Base-by-base conservation (phyloP, 2,329 filamentous ascomycete genomes). In the Fusarium illudens region DNA sequence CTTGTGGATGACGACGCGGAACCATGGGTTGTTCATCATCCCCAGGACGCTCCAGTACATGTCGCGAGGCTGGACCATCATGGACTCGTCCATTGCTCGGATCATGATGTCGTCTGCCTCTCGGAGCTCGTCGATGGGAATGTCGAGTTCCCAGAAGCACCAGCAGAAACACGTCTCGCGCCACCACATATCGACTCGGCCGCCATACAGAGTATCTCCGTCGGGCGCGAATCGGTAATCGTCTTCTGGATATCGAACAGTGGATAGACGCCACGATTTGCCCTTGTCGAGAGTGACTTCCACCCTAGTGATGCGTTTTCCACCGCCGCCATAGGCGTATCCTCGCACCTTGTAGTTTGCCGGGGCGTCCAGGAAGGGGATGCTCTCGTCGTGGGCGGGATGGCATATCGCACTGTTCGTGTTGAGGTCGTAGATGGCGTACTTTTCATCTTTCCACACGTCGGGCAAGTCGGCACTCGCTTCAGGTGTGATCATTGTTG, bases 11-110 rank as follows among this genome's bases (percentile, higher is more conserved):
- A 89, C 87, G 1, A 97, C 86, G 6, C 94, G 86, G 77, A 91
- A 97, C 94, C 94, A 97, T 0, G 93, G 92, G 72, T 97, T 97
- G 79, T 97, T 97, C 94, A 97, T 97, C 94, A 97, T 97, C 0
- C 94, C 94, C 36, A 97, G 81, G 3, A 97, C 93, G 63, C 89
- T 94, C 94, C 94, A 97, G 80, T 97, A 97, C 92, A 97, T 96
- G 73, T 97, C 94, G 64, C 92, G 86, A 5, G 94, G 94, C 76
- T 97, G 93, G 0, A 92, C 83, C 78, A 92, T 92, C 87, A 97
- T 90, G 57, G 90, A 87, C 68, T 97, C 94, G 71, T 97, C 94
- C 93, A 97, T 97, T 5, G 90, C 91, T 44, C 94, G 86, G 6
- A 97, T 89, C 74, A 96, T 85, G 34, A 97, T 88, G 72, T 94